Evolutionary conservation across 345 rosid genomes (phyloP), one percentile per base, ranked within the genome.

Genomic region (Sapria himalayana): DNA sequence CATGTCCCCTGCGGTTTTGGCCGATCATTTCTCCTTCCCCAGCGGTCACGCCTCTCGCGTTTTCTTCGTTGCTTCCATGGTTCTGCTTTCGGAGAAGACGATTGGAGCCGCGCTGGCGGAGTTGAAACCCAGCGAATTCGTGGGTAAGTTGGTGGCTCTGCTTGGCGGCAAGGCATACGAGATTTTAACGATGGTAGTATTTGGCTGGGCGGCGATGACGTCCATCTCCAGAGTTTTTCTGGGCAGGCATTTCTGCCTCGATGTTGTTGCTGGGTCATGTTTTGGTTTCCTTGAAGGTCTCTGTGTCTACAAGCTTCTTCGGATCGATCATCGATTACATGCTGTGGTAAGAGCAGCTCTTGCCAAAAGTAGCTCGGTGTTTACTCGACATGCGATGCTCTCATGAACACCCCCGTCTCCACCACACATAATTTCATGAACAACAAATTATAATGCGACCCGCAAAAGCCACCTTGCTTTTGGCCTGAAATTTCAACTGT

Each of bases 11-110:
- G 84, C 60, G 2, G 91, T 82, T 34, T 55, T 77, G 9, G 66
- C 63, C 15, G 98, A 79, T 45, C 65, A 71, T 50, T 89, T 58
- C 62, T 89, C 98, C 18, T 82, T 89, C 44, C 98, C 94, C 48
- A 78, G 93, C 9, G 94, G 98, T 37, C 94, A 89, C 67, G 71
- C 98, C 5, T 76, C 94, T 9, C 76, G 93, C 21, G 91, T 89
- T 33, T 77, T 54, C 61, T 62, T 74, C 57, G 57, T 74, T 16
- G 91, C 93, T 3, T 58, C 81, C 0, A 45, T 76, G 24, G 55
- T 79, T 39, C 69, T 49, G 19, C 70, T 77, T 40, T 62, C 66
- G 0, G 41, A 29, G 7, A 32, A 27, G 22, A 46, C 33, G 11
- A 55, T 58, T 9, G 45, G 22, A 18, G 48, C 25, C 9, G 57